A percentile compares a stretch with the other conserved stretches of the same genome.
Evolutionary conservation across 345 rosid species (phyloP).

Genomic region (Psidium friedrichsthalianum): DNA sequence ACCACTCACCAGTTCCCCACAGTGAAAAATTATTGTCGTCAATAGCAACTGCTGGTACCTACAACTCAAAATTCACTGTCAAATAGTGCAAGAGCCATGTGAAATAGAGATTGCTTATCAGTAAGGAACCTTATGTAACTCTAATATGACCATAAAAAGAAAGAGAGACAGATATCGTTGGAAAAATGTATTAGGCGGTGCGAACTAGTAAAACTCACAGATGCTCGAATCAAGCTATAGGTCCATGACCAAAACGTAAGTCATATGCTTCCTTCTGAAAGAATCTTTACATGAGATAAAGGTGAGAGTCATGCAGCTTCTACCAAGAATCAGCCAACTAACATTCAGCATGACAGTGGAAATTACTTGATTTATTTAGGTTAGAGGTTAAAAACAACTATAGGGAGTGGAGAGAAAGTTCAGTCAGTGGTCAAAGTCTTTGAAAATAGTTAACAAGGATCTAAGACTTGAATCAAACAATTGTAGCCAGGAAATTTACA

Average conservation of each 20-base stretch:
- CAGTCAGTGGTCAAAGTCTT: not conserved
- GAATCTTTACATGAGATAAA: not conserved
- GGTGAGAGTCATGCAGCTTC: not conserved
- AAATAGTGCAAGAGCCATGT: not conserved
- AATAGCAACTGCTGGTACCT: conserved; percentile 57
- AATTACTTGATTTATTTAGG: not conserved
- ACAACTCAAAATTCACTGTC: not conserved
- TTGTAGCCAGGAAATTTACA: not conserved
- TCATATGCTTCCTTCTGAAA: not conserved
- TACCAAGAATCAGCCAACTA: not conserved
- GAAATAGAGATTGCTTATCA: not conserved
- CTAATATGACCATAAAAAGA: not conserved
- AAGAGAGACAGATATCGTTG: not conserved
- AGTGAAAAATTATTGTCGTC: conserved; percentile 45
- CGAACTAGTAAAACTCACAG: not conserved
- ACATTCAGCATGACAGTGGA: not conserved
- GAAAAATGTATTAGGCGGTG: not conserved
- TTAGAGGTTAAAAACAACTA: not conserved
- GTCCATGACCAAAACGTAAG: not conserved
- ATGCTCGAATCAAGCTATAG: not conserved
- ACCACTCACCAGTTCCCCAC: conserved; percentile 98
- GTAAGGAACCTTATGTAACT: not conserved
- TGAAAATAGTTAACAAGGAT: not conserved
- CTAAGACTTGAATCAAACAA: not conserved
- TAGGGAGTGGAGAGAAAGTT: not conserved